A percentile compares a stretch with the other conserved stretches of the same genome.
These are phyloP conservation scores for Neurospora pannonica DNA, from an alignment of 495 filamentous ascomycete species.

Conservation along the genomic window DNA sequence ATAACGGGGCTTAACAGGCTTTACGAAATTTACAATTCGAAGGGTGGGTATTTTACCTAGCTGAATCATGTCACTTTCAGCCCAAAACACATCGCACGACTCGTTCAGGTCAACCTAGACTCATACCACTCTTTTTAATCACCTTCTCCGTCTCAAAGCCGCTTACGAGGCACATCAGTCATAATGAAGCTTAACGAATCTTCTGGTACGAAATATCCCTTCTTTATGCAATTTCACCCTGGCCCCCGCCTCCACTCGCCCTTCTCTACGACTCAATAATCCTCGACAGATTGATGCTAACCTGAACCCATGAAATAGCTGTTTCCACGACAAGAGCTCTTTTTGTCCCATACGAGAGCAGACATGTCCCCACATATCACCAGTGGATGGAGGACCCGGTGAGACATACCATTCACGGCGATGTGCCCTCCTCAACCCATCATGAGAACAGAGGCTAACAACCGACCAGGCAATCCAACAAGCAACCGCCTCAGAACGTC, in stretches of 20 bases:
- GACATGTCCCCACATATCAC: constrained; percentile 76
- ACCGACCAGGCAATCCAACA: constrained; percentile 59
- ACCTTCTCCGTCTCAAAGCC: not conserved
- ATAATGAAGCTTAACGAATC: constrained; percentile 34
- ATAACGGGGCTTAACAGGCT: not conserved
- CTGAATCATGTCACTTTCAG: not conserved
- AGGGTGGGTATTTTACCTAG: not conserved
- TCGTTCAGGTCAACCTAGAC: not conserved
- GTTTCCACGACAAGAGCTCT: constrained; percentile 55
- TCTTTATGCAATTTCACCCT: not conserved
- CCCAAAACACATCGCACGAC: not conserved
- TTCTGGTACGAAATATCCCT: constrained; percentile 25
- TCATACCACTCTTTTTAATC: not conserved
- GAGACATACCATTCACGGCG: constrained; percentile 6
- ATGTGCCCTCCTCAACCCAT: not conserved
- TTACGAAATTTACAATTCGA: not conserved
- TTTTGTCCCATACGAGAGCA: constrained; percentile 73
- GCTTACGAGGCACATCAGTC: not conserved
- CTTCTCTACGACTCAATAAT: not conserved
- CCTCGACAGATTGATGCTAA: not conserved
- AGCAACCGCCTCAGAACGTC: constrained; percentile 74
- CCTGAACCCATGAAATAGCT: constrained; percentile 37
- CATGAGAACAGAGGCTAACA: not conserved
- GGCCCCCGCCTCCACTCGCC: not conserved
- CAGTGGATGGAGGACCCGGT: constrained; percentile 87